phyloP scores from a whole-genome alignment of 306 rosid species.

The Vicia villosa region DNA sequence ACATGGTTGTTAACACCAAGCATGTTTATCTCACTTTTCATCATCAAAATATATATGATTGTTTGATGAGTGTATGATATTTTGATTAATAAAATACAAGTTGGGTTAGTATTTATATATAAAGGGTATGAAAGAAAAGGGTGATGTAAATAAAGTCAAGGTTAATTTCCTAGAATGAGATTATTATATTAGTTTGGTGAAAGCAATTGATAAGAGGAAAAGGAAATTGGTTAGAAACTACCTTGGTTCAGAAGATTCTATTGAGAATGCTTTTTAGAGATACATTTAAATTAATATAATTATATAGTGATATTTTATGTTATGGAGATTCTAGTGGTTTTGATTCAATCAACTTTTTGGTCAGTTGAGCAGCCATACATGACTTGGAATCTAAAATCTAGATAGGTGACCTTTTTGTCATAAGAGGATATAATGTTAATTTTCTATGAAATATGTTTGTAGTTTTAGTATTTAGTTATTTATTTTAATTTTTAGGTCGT shows the following conservation, averaged over 20 bases:
- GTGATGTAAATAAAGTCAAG: conserved; percentile 22
- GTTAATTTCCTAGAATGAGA: conserved; percentile 36
- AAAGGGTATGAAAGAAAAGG: neutral
- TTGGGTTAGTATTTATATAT: conserved; percentile 33
- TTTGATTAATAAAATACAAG: neutral
- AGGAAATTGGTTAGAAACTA: conserved; percentile 30
- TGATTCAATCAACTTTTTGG: conserved; percentile 29
- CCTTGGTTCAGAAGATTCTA: conserved; percentile 6
- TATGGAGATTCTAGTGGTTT: neutral
- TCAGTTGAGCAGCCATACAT: conserved; percentile 35
- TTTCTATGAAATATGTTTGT: neutral
- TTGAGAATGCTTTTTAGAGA: neutral
- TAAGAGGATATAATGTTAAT: neutral
- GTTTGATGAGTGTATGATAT: neutral
- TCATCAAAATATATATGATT: neutral
- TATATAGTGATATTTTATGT: neutral
- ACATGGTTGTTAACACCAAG: conserved; percentile 35
- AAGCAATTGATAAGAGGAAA: neutral
- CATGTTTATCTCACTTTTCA: conserved; percentile 27
- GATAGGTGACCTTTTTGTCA: neutral
- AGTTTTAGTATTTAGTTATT: no score
- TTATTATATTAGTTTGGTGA: neutral
- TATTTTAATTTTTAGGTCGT: no score
- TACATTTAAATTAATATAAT: neutral
- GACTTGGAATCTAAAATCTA: conserved; percentile 33